Evolutionary conservation across 768 basidiomycete genomes (phyloP), one percentile per base, ranked within the genome.

Genomic region (Suillus hirtellus): DNA sequence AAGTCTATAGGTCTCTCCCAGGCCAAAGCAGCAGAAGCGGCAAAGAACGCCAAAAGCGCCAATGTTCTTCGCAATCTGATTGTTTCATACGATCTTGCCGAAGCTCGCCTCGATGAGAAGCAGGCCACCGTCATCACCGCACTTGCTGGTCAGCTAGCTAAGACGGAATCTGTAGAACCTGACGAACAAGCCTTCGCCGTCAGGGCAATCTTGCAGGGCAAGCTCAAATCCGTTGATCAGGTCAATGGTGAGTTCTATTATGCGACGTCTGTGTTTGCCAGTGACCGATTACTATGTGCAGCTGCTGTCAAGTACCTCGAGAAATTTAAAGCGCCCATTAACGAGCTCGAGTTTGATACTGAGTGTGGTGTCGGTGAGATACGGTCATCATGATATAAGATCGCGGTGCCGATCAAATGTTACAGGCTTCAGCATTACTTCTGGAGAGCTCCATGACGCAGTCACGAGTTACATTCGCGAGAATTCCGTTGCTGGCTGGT

Each of bases 301-400:
- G 68, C 62, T 69, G 93, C 92, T 15, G 79, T 86, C 24, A 94
- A 89, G 75, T 95, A 89, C 72, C 68, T 90, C 21, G 88, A 91
- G 67, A 70, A 80, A 2, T 82, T 87, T 67, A 75, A 82, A 24
- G 60, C 79, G 1, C 89, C 94, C 0, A 78, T 93, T 42, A 80
- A 95, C 67, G 83, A 86, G 14, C 76, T 70, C 12, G 88, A 87
- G 47, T 96, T 98, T 70, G 83, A 95, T 70, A 79, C 82, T 65
- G 80, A 85, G 12, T 95, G 93, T 72, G 96, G 96, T 66, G 88
- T 98, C 64, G 96, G 96, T 95, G 65, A 68, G 93, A 76, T 47
- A 47, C 38, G 35, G 14, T 44, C 8, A 44, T n/a, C 44, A 54
- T 40, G 46, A 50, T 37, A 60, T 46, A 49, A 35, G 60, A 56